Conservation (phyloP, 441 rosid species). For the Eutrema salsugineum region DNA sequence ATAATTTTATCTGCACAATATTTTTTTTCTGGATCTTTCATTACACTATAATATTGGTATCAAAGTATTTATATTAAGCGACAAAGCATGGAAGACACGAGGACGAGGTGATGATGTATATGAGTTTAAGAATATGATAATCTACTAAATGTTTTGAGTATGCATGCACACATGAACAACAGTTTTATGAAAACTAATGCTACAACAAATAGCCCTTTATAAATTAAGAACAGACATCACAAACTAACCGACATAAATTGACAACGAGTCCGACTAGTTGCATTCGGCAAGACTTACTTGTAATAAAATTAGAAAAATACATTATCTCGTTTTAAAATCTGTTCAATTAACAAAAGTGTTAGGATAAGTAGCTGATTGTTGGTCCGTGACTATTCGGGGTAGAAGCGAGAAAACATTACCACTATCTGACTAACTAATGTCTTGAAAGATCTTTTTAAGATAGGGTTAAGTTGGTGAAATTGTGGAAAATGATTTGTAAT, state of each 20-base stretch:
- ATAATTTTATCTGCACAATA: background rate
- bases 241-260: background rate
- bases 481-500: constrained; percentile 10
- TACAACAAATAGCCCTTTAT: background rate
- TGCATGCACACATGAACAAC: background rate
- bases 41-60: background rate
- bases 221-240: background rate
- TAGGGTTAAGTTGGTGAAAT: constrained; percentile 15
- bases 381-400: background rate
- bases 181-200: background rate
- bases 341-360: background rate
- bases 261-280: background rate
- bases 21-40: background rate
- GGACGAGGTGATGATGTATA: too few relatives aligned
- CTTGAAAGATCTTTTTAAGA: too few relatives aligned
- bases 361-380: background rate
- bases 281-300: background rate
- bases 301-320: background rate
- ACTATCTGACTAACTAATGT: background rate
- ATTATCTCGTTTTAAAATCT: background rate
- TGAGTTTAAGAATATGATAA: background rate
- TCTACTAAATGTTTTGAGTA: background rate
- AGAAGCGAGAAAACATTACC: too few relatives aligned
- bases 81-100: too few relatives aligned
- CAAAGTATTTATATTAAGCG: background rate